These are phyloP conservation scores for Fraxinus cuspidata DNA, from an alignment of 257 asterid species.

Conservation along the genomic window DNA sequence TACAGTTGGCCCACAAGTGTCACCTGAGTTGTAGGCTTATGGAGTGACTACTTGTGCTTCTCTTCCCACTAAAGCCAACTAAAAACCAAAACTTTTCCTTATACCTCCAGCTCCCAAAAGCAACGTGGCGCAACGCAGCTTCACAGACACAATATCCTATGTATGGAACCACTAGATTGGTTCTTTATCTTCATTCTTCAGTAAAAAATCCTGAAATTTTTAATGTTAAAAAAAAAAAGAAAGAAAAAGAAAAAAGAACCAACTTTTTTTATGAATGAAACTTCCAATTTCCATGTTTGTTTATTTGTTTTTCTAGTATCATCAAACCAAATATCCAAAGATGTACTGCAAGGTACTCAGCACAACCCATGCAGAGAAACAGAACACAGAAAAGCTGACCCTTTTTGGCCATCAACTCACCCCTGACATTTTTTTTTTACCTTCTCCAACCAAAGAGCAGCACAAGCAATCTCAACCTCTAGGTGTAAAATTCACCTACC, in stretches of 20 bases:
- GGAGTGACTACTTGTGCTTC: not conserved
- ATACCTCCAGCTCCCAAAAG: not conserved
- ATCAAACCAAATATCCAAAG: not conserved
- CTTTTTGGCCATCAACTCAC: not conserved
- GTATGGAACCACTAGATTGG: not conserved
- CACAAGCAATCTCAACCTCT: not conserved
- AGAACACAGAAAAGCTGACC: not conserved
- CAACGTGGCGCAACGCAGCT: not conserved
- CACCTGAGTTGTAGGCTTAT: not conserved
- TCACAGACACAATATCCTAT: not conserved
- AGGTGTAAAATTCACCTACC: not conserved
- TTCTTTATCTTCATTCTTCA: not conserved
- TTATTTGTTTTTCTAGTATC: not conserved
- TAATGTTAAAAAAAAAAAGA: not conserved
- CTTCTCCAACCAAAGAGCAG: not conserved
- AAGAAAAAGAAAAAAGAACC: not conserved
- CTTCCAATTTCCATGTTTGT: not conserved
- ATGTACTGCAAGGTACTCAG: not conserved
- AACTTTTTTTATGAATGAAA: not conserved
- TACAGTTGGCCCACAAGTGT: slow-evolving; percentile 3
- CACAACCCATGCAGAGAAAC: not conserved
- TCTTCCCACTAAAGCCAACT: not conserved
- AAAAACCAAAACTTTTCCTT: not conserved
- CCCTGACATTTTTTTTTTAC: not conserved
- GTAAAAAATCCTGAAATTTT: not conserved